A percentile compares a stretch with the other conserved stretches of the same genome.
Conservation (phyloP, 1,284 basidiomycete species). For the Apiotrichum siamense region DNA sequence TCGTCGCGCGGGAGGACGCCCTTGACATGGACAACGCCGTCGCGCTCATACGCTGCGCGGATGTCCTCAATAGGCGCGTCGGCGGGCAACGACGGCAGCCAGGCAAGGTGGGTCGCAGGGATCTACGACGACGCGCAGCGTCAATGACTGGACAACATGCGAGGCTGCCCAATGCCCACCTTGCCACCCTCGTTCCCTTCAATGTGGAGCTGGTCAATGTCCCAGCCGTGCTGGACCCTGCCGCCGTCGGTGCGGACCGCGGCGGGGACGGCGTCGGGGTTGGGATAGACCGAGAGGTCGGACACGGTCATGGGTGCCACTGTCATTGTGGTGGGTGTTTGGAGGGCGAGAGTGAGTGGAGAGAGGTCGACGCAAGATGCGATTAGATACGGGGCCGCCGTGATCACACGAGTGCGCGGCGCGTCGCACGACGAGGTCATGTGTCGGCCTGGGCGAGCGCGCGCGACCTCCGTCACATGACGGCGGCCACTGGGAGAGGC, state of each 20-base stretch:
- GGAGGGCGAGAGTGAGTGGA: not conserved
- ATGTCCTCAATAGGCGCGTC: conserved; percentile 11
- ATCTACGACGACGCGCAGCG: conserved; percentile 5
- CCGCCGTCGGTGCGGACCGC: conserved; percentile 6
- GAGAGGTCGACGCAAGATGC: too few species aligned
- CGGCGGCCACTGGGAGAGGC: too few species aligned
- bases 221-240: not conserved
- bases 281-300: conserved; percentile 5
- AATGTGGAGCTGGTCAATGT: conserved; percentile 7
- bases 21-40: conserved; percentile 16
- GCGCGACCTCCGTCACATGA: too few species aligned
- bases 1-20: conserved; percentile 10
- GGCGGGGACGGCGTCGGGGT: conserved; percentile 2
- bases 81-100: conserved; percentile 12
- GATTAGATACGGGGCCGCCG: too few species aligned
- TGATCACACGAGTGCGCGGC: too few species aligned
- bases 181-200: conserved; percentile 16
- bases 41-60: conserved; percentile 12
- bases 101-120: conserved; percentile 8
- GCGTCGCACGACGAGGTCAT: too few species aligned
- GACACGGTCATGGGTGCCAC: conserved; percentile 8
- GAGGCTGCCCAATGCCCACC: not conserved
- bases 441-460: too few species aligned
- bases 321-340: not conserved
- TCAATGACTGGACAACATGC: not conserved